Base-by-base conservation (phyloP, 768 basidiomycete genomes). In the Leucocoprinus sp. region DNA sequence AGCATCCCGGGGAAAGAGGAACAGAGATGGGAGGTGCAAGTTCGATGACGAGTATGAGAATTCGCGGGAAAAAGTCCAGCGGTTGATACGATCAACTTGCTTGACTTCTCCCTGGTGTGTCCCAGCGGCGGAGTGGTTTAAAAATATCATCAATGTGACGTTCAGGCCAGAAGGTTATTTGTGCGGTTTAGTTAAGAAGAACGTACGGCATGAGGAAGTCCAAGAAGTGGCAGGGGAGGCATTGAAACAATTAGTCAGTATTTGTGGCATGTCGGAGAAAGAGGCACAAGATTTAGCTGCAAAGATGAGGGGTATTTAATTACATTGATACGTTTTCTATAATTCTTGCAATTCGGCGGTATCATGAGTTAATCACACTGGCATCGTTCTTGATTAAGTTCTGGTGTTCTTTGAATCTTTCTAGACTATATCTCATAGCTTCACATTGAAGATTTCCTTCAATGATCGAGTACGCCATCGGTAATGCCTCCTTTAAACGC, bases 401-500 rank as follows among this genome's bases (percentile, higher is more conserved):
- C 14, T 31, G n/a, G n/a, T 34, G 21, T 19, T 60, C 57, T 37
- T 51, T 56, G 37, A 70, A 69, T 8, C 49, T 39, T 21, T 64
- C 59, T n/a, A 66, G 35, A n/a, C 64, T 55, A 19, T 69, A 64
- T 15, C 66, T 65, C 17, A 72, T 42, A 9, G 60, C 59, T 3
- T 62, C 64, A 50, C 84, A 87, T 27, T 71, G 70, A 0, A 81
- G 71, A 45, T 72, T 86, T 15, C 70, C 65, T 3, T 75, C 71
- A 18, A 73, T 66, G 23, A 80, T 69, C 0, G 69, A 58, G 37
- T 79, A 74, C 0, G 72, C 84, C 42, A 79, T 76, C 1, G 79
- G 78, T 0, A 86, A 61, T 3, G 69, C 62, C 43, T 70, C 66
- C 45, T 78, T 64, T 9, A 87, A 64, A 50, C 66, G 60, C 80